A percentile compares a stretch with the other conserved stretches of the same genome.
These are phyloP conservation scores for Hypoxylon intermedium DNA, from an alignment of 495 filamentous ascomycete species.

Conservation along the genomic window DNA sequence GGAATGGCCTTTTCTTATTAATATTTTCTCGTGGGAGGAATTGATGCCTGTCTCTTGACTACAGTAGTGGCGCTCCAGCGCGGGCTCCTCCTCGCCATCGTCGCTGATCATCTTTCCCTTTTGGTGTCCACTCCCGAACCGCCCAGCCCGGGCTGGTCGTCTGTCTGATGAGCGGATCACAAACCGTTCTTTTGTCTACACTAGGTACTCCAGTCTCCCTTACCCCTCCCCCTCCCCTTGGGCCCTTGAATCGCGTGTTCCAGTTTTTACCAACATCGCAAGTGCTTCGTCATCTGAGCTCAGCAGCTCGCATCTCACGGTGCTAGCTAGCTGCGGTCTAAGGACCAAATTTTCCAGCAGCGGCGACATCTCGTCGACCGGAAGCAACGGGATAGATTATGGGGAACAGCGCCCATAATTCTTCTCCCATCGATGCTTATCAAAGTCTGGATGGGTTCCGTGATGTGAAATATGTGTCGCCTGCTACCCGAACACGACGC, in stretches of 20 bases:
- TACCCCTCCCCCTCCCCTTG: conserved; percentile 23
- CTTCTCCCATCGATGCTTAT: conserved; percentile 12
- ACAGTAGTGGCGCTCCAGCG: conserved; percentile 26
- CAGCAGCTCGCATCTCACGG: conserved; percentile 21
- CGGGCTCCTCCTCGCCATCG: conserved; percentile 26
- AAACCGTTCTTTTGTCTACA: conserved; percentile 21
- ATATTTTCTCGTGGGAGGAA: conserved; percentile 13
- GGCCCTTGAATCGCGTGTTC: conserved; percentile 27
- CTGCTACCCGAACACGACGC: conserved; percentile 29
- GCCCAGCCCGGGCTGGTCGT: conserved; percentile 34
- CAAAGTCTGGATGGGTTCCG: conserved; percentile 30
- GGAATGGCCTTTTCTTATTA: conserved; percentile 19
- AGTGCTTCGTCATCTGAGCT: conserved; percentile 34
- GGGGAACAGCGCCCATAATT: conserved; percentile 19
- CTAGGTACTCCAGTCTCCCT: no score
- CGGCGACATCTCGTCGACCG: conserved; percentile 13
- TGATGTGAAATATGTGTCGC: conserved; percentile 10
- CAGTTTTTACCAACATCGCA: conserved; percentile 23
- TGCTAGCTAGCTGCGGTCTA: conserved; percentile 18
- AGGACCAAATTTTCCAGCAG: conserved; percentile 15
- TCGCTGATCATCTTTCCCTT: conserved; percentile 36
- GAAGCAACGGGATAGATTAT: conserved; percentile 28
- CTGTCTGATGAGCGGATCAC: conserved; percentile 40
- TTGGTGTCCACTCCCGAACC: conserved; percentile 36
- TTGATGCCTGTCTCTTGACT: conserved; percentile 26